Evolutionary conservation across 352 stramenopile genomes (phyloP).

Genomic region (Hyaloperonospora brassicae): DNA sequence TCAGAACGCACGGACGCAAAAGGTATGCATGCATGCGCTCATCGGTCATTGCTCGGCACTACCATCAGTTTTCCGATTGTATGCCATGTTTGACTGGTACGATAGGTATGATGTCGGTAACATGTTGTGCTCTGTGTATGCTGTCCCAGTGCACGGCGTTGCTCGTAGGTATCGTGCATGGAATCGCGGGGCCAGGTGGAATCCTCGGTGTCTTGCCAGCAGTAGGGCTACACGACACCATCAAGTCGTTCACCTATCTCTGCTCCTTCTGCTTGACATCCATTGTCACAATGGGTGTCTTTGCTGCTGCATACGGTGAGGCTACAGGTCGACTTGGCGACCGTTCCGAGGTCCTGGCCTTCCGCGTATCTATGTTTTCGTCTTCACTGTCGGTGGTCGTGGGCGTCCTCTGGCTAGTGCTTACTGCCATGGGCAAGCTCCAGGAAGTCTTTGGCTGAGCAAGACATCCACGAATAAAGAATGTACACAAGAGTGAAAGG

Average conservation of each 20-base stretch:
- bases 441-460: conserved; percentile 69
- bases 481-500: neutral
- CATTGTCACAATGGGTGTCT: conserved; percentile 87
- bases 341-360: conserved; percentile 66
- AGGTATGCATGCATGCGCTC: conserved; percentile 28
- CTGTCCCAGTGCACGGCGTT: conserved; percentile 59
- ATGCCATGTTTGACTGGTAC: neutral
- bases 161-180: conserved; percentile 85
- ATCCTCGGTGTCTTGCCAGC: conserved; percentile 87
- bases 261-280: conserved; percentile 84
- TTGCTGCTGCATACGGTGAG: conserved; percentile 81
- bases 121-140: conserved; percentile 6
- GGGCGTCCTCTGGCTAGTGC: conserved; percentile 72
- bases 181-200: conserved; percentile 70
- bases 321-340: conserved; percentile 56
- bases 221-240: conserved; percentile 75
- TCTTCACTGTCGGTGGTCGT: conserved; percentile 80
- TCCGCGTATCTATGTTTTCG: conserved; percentile 75
- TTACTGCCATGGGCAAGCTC: conserved; percentile 66
- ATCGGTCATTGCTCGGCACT: neutral
- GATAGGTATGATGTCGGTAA: neutral
- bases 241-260: conserved; percentile 82
- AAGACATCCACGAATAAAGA: neutral
- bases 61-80: too few relatives aligned
- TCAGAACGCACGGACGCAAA: conserved; percentile 66